Conservation (phyloP, 164 flowering plant genomes). For the Euptelea pleiosperma region DNA sequence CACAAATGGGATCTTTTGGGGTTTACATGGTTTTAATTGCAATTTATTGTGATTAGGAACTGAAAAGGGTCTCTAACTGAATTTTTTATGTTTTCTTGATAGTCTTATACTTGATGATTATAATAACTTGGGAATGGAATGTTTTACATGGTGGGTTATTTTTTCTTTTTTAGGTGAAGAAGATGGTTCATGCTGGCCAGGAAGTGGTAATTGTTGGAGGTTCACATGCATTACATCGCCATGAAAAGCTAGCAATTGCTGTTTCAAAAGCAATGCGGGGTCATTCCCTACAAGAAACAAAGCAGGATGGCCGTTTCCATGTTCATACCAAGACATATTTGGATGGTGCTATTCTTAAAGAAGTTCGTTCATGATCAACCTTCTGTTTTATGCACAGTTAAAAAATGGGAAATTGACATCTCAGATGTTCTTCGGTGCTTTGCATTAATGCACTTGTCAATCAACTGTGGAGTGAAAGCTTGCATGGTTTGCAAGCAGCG, state of each 20-base stretch:
- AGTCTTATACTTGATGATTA: background rate
- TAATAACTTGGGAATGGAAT: too few species aligned
- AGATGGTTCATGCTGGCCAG: slow-evolving; percentile 82
- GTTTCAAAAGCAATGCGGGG: slow-evolving; percentile 95
- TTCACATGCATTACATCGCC: slow-evolving; percentile 74
- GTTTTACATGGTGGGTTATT: background rate
- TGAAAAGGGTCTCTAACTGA: background rate
- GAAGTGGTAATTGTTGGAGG: slow-evolving; percentile 92
- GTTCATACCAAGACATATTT: slow-evolving; percentile 87
- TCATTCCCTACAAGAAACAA: slow-evolving; percentile 95
- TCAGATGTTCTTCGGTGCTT: background rate
- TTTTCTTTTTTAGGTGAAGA: slow-evolving; percentile 59
- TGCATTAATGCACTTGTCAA: background rate
- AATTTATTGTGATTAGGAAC: background rate
- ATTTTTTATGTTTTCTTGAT: background rate
- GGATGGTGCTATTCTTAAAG: slow-evolving; percentile 95
- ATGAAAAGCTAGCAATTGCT: slow-evolving; percentile 95
- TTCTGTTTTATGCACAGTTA: slow-evolving; percentile 5
- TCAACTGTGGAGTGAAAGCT: background rate
- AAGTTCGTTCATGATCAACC: slow-evolving; percentile 45
- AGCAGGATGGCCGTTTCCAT: slow-evolving; percentile 95
- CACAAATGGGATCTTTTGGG: too few species aligned
- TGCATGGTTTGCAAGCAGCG: background rate
- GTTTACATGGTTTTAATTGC: too few species aligned
- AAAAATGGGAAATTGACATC: background rate